A percentile compares a stretch with the other conserved stretches of the same genome.
Conservation (phyloP, 2,329 filamentous ascomycete genomes). For the Albifimbria verrucaria region DNA sequence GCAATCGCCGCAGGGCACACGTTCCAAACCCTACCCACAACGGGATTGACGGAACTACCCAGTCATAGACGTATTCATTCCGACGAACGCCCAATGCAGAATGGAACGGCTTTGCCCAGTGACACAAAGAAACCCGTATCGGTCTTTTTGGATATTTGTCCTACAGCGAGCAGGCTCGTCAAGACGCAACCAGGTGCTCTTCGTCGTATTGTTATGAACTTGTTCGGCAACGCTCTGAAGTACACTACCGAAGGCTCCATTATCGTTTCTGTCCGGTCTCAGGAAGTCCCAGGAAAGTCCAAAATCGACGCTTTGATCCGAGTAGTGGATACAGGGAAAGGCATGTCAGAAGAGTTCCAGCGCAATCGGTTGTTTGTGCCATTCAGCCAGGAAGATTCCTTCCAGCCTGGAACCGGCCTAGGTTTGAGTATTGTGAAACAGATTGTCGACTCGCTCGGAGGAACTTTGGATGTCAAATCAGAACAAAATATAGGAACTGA, state of each 20-base stretch:
- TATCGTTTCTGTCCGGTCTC: slow-evolving; percentile 31
- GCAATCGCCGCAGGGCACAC: slow-evolving; percentile 34
- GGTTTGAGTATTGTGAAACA: slow-evolving; percentile 61
- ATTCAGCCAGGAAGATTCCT: slow-evolving; percentile 59
- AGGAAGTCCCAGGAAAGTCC: slow-evolving; percentile 15
- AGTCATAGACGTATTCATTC: too few relatives aligned
- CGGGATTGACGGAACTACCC: slow-evolving; percentile 1
- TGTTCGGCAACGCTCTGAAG: slow-evolving; percentile 61
- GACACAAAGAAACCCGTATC: slow-evolving; percentile 31
- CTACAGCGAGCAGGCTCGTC: slow-evolving; percentile 45
- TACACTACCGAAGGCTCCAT: slow-evolving; percentile 54
- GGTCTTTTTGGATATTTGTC: slow-evolving; percentile 49
- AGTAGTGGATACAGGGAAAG: slow-evolving; percentile 61
- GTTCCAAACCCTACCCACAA: slow-evolving; percentile 23
- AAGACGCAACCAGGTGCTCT: slow-evolving; percentile 48
- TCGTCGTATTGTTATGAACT: slow-evolving; percentile 58
- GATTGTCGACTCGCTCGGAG: slow-evolving; percentile 58
- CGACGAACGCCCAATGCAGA: too few relatives aligned
- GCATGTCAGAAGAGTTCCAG: slow-evolving; percentile 61
- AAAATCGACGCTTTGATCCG: slow-evolving; percentile 34
- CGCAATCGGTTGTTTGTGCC: slow-evolving; percentile 58
- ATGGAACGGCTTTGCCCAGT: too few relatives aligned
- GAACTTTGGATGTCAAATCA: slow-evolving; percentile 55
- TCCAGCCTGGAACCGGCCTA: slow-evolving; percentile 59
- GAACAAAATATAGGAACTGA: slow-evolving; percentile 52